Base-by-base conservation (phyloP, 225 moss, liverwort and hornwort species). In the Takakia lepidozioides region DNA sequence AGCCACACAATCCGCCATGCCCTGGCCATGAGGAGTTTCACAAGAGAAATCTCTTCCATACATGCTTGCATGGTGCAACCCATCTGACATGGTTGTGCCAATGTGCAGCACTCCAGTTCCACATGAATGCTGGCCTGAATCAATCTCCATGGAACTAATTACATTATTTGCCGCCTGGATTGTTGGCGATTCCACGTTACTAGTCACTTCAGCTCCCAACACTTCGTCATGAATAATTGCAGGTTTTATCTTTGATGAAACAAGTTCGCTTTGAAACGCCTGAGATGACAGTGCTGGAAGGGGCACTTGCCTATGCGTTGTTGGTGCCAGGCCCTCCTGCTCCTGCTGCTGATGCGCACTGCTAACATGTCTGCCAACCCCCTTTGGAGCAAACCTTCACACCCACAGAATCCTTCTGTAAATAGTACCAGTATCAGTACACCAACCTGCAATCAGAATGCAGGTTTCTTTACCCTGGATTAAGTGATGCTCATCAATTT, bases 331-430 rank as follows among this genome's bases (percentile, higher is more conserved):
- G 28, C n/a, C n/a, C n/a, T n/a, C n/a, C n/a, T n/a, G n/a, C n/a
- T n/a, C n/a, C n/a, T n/a, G n/a, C 21, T 51, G 51, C 29, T 28
- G 27, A 16, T 21, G 9, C 18, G 21, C 34, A 30, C 34, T 4
- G 25, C 10, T 25, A 36, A 25, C 53, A 37, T 37, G 22, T 20
- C 25, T 34, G 25, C 2, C 22, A 15, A 5, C 53, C 26, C 21
- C 53, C 22, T 53, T 53, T 1, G 53, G 53, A 1, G 24, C 21
- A 53, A 38, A 53, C 53, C 53, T 53, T 40, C 5, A 40, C 6
- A n/a, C 21, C 45, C 20, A 46, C 13, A 32, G 8, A 32, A 6
- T 32, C 11, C 32, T 32, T 11, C 32, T 11, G 11, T 32, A 7
- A 32, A 32, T 32, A 7, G 11, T 11, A 32, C 7, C 7, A 32